Evolutionary conservation across 768 basidiomycete genomes (phyloP).

Genomic region (Suillus sp.): DNA sequence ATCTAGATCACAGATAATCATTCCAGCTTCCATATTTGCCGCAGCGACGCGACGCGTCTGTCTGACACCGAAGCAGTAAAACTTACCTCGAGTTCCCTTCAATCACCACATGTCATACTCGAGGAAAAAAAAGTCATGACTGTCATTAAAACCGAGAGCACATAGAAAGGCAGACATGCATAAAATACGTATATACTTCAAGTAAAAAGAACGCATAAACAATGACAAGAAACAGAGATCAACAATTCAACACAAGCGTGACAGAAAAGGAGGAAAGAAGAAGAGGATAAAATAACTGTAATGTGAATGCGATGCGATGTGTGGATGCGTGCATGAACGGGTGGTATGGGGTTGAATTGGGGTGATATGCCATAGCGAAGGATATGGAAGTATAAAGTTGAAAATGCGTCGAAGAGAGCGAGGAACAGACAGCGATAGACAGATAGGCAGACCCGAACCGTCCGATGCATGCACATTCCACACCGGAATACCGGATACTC

Average conservation of each 20-base stretch:
- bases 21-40: not conserved
- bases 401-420: conserved; percentile 5
- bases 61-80: not conserved
- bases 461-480: conserved; percentile 10
- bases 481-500: not conserved
- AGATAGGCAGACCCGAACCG: not conserved
- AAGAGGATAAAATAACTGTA: conserved; percentile 9
- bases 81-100: not conserved
- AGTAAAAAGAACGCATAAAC: conserved; percentile 30
- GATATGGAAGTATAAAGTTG: not conserved
- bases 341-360: conserved; percentile 1
- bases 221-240: conserved; percentile 15
- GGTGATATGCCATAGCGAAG: conserved; percentile 7
- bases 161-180: conserved; percentile 19
- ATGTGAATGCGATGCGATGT: conserved; percentile 8
- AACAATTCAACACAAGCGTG: not conserved
- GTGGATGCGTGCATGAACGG: conserved; percentile 10
- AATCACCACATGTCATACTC: not conserved
- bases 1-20: too few relatives aligned
- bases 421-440: not conserved
- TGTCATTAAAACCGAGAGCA: conserved; percentile 5
- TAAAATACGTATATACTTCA: conserved; percentile 15
- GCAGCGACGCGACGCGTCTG: too few relatives aligned
- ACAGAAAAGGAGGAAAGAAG: not conserved
- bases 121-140: conserved; percentile 2